Percentiles rank a stretch among this genome's conserved stretches.
phyloP scores from a whole-genome alignment of 495 filamentous ascomycete genomes.

The Penicillium salamii region DNA sequence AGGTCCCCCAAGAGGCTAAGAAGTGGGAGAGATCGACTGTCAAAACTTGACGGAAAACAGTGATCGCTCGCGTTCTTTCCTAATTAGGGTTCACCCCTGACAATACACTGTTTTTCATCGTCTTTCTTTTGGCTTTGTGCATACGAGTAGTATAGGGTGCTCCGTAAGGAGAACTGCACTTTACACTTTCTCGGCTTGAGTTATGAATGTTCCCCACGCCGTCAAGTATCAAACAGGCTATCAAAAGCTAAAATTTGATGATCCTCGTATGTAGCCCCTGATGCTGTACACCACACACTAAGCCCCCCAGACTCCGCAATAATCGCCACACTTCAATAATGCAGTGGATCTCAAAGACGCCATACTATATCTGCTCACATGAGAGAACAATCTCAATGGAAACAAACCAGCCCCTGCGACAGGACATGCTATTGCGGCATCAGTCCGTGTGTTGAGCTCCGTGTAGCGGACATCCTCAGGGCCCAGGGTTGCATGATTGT shows the following conservation, averaged over 20 bases:
- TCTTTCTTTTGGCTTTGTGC: too few species aligned
- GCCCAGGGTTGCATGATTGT: too few species aligned
- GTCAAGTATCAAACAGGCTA: neutral
- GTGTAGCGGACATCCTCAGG: too few species aligned
- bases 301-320: neutral
- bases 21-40: neutral
- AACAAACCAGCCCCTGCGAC: neutral
- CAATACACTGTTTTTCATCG: neutral
- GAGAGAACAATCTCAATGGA: neutral
- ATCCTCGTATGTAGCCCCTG: neutral
- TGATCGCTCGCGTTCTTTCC: neutral
- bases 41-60: neutral
- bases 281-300: neutral
- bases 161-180: too few species aligned
- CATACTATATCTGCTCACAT: neutral
- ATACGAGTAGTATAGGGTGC: too few species aligned
- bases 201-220: neutral
- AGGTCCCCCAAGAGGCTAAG: neutral
- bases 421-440: too few species aligned
- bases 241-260: neutral
- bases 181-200: too few species aligned
- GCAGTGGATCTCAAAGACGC: neutral
- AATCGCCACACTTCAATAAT: constrained; percentile 3
- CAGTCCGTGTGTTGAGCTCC: too few species aligned
- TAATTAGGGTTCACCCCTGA: neutral